Conservation (phyloP, 2,329 filamentous ascomycete species). For the Neoscytalidium dimidiatum region DNA sequence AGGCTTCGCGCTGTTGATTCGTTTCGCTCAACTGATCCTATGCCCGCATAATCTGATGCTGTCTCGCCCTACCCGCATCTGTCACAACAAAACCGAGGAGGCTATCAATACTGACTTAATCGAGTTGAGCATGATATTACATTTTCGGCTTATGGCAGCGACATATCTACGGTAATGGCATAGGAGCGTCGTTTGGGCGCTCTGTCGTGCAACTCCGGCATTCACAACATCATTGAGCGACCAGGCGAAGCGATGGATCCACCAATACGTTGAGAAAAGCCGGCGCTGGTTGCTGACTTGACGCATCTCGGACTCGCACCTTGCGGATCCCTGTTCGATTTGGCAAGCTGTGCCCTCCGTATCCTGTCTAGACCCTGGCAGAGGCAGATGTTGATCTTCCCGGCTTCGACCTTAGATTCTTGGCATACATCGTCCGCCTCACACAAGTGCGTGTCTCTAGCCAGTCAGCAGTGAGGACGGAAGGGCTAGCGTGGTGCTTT, state of each 20-base stretch:
- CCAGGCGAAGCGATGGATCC: neutral
- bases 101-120: too few species aligned
- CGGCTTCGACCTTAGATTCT: constrained; percentile 1
- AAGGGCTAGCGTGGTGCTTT: neutral
- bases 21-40: neutral
- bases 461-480: neutral
- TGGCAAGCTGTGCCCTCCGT: neutral
- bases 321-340: constrained; percentile 12
- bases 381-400: neutral
- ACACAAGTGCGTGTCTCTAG: neutral
- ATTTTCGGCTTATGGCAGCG: too few species aligned
- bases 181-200: neutral
- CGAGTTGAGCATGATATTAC: too few species aligned
- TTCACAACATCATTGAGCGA: neutral
- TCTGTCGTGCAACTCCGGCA: neutral
- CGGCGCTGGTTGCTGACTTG: neutral
- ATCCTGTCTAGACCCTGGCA: neutral
- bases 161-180: too few species aligned
- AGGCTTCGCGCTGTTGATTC: neutral
- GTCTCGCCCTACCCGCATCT: neutral
- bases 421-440: constrained; percentile 12
- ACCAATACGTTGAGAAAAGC: neutral
- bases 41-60: neutral
- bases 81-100: neutral
- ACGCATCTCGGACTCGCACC: neutral